Evolutionary conservation across 2,329 filamentous ascomycete species (phyloP).

Genomic region (Fusarium sp.): DNA sequence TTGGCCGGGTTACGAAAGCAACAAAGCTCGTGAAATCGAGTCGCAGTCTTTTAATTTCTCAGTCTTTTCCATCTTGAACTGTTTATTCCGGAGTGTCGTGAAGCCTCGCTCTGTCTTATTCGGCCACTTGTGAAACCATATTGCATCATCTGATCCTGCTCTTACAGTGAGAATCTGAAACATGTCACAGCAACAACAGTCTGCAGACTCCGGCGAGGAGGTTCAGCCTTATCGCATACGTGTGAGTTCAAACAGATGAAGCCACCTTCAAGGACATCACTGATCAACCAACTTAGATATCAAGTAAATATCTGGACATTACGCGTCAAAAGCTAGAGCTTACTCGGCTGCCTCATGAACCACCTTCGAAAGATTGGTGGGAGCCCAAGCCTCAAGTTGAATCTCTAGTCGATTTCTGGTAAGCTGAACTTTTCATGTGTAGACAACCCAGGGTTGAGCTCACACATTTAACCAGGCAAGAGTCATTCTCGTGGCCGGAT

Average conservation of each 20-base stretch:
- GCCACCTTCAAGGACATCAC: conserved; percentile 28
- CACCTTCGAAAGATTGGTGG: conserved; percentile 65
- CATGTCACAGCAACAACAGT: conserved; percentile 43
- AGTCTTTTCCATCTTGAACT: conserved; percentile 6
- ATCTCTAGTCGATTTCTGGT: conserved; percentile 75
- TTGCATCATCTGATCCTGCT: conserved; percentile 9
- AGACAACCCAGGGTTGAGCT: background rate
- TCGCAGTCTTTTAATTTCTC: conserved; percentile 35
- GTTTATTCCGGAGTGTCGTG: conserved; percentile 16
- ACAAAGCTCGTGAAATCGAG: conserved; percentile 29
- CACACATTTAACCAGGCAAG: conserved; percentile 62
- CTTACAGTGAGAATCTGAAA: conserved; percentile 1
- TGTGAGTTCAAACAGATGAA: conserved; percentile 56
- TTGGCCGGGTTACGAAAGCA: conserved; percentile 27
- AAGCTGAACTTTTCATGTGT: conserved; percentile 40
- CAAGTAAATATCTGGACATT: conserved; percentile 74
- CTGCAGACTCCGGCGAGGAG: conserved; percentile 54
- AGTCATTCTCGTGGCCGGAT: conserved; percentile 73
- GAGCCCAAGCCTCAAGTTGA: conserved; percentile 72
- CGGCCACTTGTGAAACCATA: background rate
- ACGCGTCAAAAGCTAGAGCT: conserved; percentile 76
- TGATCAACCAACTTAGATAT: conserved; percentile 63
- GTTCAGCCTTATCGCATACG: conserved; percentile 68
- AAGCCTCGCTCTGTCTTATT: conserved; percentile 1
- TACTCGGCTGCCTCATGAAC: conserved; percentile 72